Percentiles rank a stretch among this genome's conserved stretches.
These are phyloP conservation scores for Arthrobotrys conoides DNA, from an alignment of 2,329 filamentous ascomycete species.

Conservation along the genomic window DNA sequence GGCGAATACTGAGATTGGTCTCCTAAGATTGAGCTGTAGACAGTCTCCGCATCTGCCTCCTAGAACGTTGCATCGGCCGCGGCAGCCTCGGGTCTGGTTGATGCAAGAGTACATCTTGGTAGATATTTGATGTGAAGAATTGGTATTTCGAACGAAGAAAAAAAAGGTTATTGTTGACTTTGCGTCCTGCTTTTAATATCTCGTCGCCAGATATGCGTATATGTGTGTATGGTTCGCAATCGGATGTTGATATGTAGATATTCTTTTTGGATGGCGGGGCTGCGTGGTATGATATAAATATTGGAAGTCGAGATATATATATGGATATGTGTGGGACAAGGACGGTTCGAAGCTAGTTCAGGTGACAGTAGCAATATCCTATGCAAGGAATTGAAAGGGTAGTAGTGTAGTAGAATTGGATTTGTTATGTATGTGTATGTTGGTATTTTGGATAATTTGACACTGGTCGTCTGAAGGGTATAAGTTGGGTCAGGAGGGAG, in stretches of 20 bases:
- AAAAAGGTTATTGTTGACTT: not conserved
- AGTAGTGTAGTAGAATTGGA: slow-evolving; percentile 40
- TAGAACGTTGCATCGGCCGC: slow-evolving; percentile 53
- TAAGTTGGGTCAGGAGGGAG: slow-evolving; percentile 50
- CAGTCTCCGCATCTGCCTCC: slow-evolving; percentile 43
- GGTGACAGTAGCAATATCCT: slow-evolving; percentile 12
- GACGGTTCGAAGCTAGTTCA: not conserved
- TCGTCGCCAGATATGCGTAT: slow-evolving; percentile 2
- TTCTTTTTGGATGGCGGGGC: slow-evolving; percentile 12
- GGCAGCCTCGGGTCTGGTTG: slow-evolving; percentile 57
- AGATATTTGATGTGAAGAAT: not conserved
- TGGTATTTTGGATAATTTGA: slow-evolving; percentile 34
- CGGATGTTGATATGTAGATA: slow-evolving; percentile 1
- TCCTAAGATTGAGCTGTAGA: slow-evolving; percentile 41
- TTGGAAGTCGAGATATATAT: slow-evolving; percentile 22
- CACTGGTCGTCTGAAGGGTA: slow-evolving; percentile 40
- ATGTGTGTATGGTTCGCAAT: slow-evolving; percentile 29
- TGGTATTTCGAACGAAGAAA: slow-evolving; percentile 6
- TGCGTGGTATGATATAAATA: not conserved
- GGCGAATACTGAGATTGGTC: slow-evolving; percentile 43
- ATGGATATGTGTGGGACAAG: too few species aligned
- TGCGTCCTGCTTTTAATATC: not conserved
- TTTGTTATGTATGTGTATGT: slow-evolving; percentile 48
- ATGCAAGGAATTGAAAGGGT: slow-evolving; percentile 28
- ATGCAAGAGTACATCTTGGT: slow-evolving; percentile 55